These are phyloP conservation scores for Fraxinus sp. DNA, from an alignment of 305 asterid genomes.

Conservation along the genomic window DNA sequence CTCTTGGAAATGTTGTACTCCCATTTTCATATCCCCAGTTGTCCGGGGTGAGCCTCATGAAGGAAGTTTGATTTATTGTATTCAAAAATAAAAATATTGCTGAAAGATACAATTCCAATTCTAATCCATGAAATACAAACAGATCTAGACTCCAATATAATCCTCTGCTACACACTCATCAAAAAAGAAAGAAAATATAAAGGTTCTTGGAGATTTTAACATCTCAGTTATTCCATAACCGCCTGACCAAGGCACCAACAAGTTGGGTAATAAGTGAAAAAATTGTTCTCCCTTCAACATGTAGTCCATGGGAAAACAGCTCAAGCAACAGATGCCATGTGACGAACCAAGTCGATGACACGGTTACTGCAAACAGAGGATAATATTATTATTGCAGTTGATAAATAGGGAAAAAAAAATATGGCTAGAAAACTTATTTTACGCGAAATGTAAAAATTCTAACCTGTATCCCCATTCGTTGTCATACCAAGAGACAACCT, in stretches of 20 bases:
- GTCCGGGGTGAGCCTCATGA: neutral
- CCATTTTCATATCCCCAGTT: neutral
- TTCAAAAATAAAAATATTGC: neutral
- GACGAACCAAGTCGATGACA: neutral
- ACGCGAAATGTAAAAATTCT: neutral
- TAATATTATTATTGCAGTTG: neutral
- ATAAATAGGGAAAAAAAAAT: too few relatives aligned
- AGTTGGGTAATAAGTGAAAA: neutral
- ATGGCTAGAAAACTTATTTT: neutral
- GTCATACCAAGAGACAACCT: neutral
- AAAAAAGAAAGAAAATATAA: neutral
- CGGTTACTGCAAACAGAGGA: neutral
- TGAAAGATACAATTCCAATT: neutral
- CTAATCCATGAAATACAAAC: neutral
- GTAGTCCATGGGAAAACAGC: neutral
- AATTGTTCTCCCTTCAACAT: neutral
- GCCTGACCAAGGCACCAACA: neutral
- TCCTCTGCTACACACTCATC: neutral
- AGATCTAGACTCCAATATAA: neutral
- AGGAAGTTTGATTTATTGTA: neutral
- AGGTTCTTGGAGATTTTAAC: neutral
- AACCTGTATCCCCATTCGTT: neutral
- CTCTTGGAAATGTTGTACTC: neutral
- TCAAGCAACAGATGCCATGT: neutral
- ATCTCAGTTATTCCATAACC: neutral